These are phyloP conservation scores for Trichophyton equinum DNA, from an alignment of 2,329 filamentous ascomycete species.

Conservation along the genomic window DNA sequence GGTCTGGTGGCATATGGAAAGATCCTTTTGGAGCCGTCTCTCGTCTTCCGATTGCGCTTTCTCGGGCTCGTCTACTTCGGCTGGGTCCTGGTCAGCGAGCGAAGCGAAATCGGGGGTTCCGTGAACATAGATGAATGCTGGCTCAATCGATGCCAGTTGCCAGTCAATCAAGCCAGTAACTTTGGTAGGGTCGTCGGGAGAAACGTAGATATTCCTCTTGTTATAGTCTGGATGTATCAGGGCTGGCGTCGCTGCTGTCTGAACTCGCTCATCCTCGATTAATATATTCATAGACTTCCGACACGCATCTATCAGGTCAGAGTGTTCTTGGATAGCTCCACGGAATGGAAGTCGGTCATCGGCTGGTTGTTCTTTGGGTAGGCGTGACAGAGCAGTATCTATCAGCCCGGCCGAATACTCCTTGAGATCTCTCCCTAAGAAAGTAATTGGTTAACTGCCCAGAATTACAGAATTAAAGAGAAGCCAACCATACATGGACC, in stretches of 20 bases:
- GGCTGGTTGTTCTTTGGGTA: slow-evolving; percentile 6
- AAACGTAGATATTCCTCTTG: slow-evolving; percentile 25
- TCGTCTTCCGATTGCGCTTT: not conserved
- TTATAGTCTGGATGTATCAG: slow-evolving; percentile 23
- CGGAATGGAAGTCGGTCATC: slow-evolving; percentile 10
- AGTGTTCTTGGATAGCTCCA: slow-evolving; percentile 11
- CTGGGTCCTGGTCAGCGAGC: too few species aligned
- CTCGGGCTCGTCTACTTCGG: too few species aligned
- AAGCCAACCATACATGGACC: slow-evolving; percentile 12
- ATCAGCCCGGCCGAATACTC: slow-evolving; percentile 13
- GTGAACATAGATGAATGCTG: slow-evolving; percentile 18
- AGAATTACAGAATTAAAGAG: too few species aligned
- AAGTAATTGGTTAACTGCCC: not conserved
- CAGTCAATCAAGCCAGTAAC: slow-evolving; percentile 25
- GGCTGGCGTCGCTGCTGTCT: slow-evolving; percentile 12
- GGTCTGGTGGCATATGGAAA: not conserved
- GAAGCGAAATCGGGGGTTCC: slow-evolving; percentile 14
- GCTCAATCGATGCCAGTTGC: slow-evolving; percentile 23
- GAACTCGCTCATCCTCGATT: slow-evolving; percentile 15
- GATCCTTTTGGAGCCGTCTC: not conserved
- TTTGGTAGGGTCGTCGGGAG: slow-evolving; percentile 18
- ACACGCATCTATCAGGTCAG: slow-evolving; percentile 12
- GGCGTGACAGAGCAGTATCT: slow-evolving; percentile 11
- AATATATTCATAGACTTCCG: slow-evolving; percentile 17
- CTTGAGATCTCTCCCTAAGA: not conserved